phyloP scores from a whole-genome alignment of 345 rosid species.

The Melaleuca quinquenervia region DNA sequence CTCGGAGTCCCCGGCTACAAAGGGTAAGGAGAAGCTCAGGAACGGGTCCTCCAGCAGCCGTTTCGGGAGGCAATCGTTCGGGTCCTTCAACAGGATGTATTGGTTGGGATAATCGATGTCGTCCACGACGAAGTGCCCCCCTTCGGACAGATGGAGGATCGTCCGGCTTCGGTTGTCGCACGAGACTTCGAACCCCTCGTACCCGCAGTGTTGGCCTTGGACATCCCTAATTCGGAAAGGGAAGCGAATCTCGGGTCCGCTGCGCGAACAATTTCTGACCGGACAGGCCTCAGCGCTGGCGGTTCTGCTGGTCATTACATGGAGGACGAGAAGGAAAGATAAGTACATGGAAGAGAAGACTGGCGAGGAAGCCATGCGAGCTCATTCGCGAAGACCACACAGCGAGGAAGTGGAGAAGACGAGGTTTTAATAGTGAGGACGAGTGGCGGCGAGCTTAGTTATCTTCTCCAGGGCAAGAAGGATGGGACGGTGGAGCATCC shows the following conservation, averaged over 20 bases:
- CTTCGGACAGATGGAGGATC: not conserved
- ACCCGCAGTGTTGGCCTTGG: not conserved
- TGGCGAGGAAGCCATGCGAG: not conserved
- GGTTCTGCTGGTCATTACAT: not conserved
- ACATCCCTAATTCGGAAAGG: not conserved
- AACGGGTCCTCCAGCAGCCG: not conserved
- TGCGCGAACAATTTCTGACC: not conserved
- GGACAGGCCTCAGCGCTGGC: not conserved
- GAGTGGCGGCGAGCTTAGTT: not conserved
- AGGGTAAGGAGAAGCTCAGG: not conserved
- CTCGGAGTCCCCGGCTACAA: accelerated
- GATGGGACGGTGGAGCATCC: not conserved
- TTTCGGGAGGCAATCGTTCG: not conserved
- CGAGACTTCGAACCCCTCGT: not conserved
- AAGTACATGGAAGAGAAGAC: not conserved
- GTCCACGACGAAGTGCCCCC: not conserved
- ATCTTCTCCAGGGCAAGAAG: not conserved
- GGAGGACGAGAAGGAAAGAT: not conserved
- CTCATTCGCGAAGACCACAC: not conserved
- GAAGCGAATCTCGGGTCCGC: not conserved
- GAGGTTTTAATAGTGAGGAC: not conserved
- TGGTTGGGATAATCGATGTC: not conserved
- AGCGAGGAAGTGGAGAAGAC: not conserved
- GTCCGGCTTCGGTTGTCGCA: not conserved
- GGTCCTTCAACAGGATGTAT: not conserved